Base-by-base conservation (phyloP, 2,329 filamentous ascomycete genomes). In the Pseudonectria foliicola region DNA sequence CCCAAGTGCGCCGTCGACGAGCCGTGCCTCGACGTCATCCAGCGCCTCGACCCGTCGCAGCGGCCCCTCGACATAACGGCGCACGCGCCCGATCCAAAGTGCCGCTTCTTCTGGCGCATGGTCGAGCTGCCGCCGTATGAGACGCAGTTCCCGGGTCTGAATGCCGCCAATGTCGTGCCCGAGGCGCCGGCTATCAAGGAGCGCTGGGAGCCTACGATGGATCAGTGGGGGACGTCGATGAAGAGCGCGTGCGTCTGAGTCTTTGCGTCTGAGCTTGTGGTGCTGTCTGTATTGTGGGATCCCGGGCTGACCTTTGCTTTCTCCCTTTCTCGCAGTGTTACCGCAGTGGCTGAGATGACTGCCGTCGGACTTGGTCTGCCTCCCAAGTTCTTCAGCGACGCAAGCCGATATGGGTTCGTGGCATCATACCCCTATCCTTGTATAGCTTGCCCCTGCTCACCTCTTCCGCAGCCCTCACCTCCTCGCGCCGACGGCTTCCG, bases 51-150 rank as follows among this genome's bases (percentile, higher is more conserved):
- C 3, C 73, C 72, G 2, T 60, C 60, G 2, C 71, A 79, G 62
- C 60, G 75, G 26, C 75, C 75, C 3, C 64, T 78, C 7, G 75
- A 79, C 48, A 71, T 79, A 44, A 46, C 56, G n/a, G 71, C 54
- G 6, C 74, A 78, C 52, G 52, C 62, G 18, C 75, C 75, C 0
- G 75, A 79, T 38, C 75, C 75, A 26, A 79, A 79, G 57, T 77
- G 73, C 48, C 66, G 75, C 28, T 79, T 79, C 63, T 79, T 79
- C 55, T 79, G 75, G 75, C 61, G 70, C 41, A 75, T 79, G 70
- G 67, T 61, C 10, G 70, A 76, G 47, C 39, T 45, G 34, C 67
- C 72, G 15, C 73, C 74, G 0, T 75, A 73, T 42, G 54, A 65
- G 52, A 77, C 74, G 1, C 49, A 64, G 39, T 79, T 77, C 41